A percentile compares a stretch with the other conserved stretches of the same genome.
Evolutionary conservation across 2,329 filamentous ascomycete species (phyloP).

Genomic region (Claviceps sorghi): DNA sequence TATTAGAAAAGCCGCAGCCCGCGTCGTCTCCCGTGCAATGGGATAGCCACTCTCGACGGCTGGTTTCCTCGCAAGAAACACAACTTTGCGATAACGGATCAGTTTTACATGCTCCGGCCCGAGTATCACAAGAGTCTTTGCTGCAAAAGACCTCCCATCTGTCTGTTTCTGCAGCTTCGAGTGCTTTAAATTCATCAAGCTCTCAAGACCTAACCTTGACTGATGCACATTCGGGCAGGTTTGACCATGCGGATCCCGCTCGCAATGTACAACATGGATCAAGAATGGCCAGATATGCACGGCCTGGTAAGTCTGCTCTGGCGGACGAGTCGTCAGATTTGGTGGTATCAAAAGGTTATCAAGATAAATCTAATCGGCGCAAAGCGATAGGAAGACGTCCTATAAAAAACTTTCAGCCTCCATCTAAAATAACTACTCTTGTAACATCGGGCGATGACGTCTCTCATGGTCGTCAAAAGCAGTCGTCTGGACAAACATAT

Average conservation of each 20-base stretch:
- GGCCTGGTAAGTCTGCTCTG: constrained; percentile 5
- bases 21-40: constrained; percentile 27
- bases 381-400: constrained; percentile 9
- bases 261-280: constrained; percentile 2
- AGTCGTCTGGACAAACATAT: constrained; percentile 6
- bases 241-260: constrained; percentile 7
- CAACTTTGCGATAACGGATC: constrained; percentile 14
- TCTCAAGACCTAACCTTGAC: constrained; percentile 11
- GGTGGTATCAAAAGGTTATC: constrained; percentile 8
- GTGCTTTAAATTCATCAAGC: constrained; percentile 29
- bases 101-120: constrained; percentile 16
- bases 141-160: constrained; percentile 28
- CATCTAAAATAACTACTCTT: not conserved
- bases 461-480: constrained; percentile 11
- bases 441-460: constrained; percentile 5
- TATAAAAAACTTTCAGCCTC: not conserved
- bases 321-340: constrained; percentile 12
- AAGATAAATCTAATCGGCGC: constrained; percentile 7
- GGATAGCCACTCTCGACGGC: constrained; percentile 40
- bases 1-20: constrained; percentile 20
- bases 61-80: constrained; percentile 27
- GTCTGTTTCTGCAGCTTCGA: constrained; percentile 42
- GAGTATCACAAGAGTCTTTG: constrained; percentile 27
- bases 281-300: not conserved
- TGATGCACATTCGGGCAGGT: constrained; percentile 9